Conservation (phyloP, 768 basidiomycete genomes). For the Tylopilus plumbeoviolaceoides region DNA sequence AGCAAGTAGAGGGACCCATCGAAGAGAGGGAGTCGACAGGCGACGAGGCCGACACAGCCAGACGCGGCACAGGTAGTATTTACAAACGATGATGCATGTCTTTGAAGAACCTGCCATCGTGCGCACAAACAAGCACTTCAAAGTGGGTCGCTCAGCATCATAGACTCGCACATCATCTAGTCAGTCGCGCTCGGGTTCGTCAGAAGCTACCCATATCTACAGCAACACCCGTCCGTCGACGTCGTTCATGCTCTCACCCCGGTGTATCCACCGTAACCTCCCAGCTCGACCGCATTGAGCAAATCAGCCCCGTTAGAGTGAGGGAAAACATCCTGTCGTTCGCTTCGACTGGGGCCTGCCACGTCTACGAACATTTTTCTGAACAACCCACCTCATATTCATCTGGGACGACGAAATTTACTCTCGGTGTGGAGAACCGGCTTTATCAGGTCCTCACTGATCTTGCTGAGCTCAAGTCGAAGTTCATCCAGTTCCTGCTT, state of each 20-base stretch:
- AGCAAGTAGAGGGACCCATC: conserved; percentile 49
- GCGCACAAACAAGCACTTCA: conserved; percentile 30
- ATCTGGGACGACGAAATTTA: too few relatives aligned
- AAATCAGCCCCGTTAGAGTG: conserved; percentile 23
- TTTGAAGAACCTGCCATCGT: conserved; percentile 34
- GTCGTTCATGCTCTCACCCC: conserved; percentile 20
- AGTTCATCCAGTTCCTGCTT: conserved; percentile 44
- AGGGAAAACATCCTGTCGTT: too few relatives aligned
- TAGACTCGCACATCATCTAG: conserved; percentile 35
- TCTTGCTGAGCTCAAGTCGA: conserved; percentile 84
- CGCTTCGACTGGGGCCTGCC: too few relatives aligned
- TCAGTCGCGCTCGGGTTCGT: conserved; percentile 25
- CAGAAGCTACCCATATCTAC: conserved; percentile 18
- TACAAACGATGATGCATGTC: conserved; percentile 36
- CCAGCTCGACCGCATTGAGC: conserved; percentile 23
- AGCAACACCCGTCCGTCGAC: background rate
- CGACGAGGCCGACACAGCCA: conserved; percentile 5
- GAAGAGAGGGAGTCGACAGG: conserved; percentile 21
- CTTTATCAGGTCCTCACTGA: conserved; percentile 75
- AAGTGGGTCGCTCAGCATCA: conserved; percentile 17
- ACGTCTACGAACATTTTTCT: too few relatives aligned
- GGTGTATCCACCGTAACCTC: conserved; percentile 14
- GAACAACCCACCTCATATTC: too few relatives aligned
- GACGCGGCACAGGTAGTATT: conserved; percentile 4
- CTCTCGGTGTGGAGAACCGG: conserved; percentile 63